Conservation (phyloP, 2,329 filamentous ascomycete species). For the Trichoderma atroviride region DNA sequence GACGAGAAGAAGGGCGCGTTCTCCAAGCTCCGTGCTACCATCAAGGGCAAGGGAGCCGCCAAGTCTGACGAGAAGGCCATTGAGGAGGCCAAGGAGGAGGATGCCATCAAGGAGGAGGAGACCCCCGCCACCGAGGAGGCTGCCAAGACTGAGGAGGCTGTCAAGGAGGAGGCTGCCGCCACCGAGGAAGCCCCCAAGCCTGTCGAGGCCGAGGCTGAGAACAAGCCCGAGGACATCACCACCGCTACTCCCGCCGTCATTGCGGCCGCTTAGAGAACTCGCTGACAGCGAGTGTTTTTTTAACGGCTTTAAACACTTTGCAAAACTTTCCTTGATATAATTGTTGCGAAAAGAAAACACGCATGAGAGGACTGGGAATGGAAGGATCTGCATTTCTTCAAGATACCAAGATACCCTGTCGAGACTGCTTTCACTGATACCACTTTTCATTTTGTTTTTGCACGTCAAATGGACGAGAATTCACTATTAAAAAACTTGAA, state of each 20-base stretch:
- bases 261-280: constrained; percentile 53
- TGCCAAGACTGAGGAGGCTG: constrained; percentile 30
- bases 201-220: constrained; percentile 42
- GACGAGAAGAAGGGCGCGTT: constrained; percentile 56
- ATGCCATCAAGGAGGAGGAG: constrained; percentile 40
- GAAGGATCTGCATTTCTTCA: constrained; percentile 58
- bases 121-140: constrained; percentile 41
- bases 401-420: constrained; percentile 59
- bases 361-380: constrained; percentile 50
- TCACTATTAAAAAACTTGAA: constrained; percentile 29
- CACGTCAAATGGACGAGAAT: constrained; percentile 30
- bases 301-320: constrained; percentile 34
- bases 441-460: constrained; percentile 42
- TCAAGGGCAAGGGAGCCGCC: constrained; percentile 51
- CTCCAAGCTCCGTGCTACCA: constrained; percentile 63
- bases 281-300: constrained; percentile 31
- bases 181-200: constrained; percentile 33
- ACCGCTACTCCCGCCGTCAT: constrained; percentile 52
- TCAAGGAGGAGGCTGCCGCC: constrained; percentile 39
- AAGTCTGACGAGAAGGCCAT: constrained; percentile 49
- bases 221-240: constrained; percentile 47
- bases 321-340: constrained; percentile 31
- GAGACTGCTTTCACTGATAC: constrained; percentile 53
- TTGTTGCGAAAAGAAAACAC: constrained; percentile 36
- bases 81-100: constrained; percentile 42